These are phyloP conservation scores for Beta macrorhiza DNA, from an alignment of 179 eudicot genomes.

Conservation along the genomic window DNA sequence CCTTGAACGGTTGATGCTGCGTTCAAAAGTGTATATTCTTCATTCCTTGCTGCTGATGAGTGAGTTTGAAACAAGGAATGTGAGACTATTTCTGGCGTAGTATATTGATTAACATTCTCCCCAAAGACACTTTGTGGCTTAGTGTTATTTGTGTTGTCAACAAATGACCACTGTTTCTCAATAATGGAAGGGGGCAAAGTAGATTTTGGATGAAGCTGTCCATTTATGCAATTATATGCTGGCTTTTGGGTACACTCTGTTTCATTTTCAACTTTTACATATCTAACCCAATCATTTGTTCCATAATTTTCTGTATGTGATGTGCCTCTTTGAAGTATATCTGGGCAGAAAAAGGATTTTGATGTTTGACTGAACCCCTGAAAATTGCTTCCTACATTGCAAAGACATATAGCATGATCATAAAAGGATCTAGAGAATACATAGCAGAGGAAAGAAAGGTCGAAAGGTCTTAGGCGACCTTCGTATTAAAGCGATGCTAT, in stretches of 20 bases:
- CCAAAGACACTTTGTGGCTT: constrained; percentile 22
- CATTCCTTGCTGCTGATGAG: constrained; percentile 31
- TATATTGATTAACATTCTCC: constrained; percentile 23
- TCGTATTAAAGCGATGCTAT: not conserved
- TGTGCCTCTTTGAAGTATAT: constrained; percentile 32
- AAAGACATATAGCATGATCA: constrained; percentile 7
- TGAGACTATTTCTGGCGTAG: constrained; percentile 18
- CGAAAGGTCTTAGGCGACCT: not conserved
- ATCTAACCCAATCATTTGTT: constrained; percentile 35
- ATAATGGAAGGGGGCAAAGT: constrained; percentile 15
- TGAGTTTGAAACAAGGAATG: constrained; percentile 27
- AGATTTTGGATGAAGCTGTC: constrained; percentile 32
- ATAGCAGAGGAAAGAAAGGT: not conserved
- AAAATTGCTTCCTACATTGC: constrained; percentile 37
- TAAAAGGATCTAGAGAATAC: not conserved
- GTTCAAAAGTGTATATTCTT: constrained; percentile 36
- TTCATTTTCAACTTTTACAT: constrained; percentile 42
- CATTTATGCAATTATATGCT: constrained; percentile 25
- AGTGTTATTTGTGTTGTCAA: constrained; percentile 18
- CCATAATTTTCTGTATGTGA: constrained; percentile 28
- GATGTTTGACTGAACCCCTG: constrained; percentile 34
- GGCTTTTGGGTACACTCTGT: constrained; percentile 30
- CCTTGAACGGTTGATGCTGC: constrained; percentile 47
- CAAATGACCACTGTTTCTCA: constrained; percentile 32
- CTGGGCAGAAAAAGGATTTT: constrained; percentile 49